Conservation (phyloP, 2,329 filamentous ascomycete genomes). For the Dothistroma septosporum region DNA sequence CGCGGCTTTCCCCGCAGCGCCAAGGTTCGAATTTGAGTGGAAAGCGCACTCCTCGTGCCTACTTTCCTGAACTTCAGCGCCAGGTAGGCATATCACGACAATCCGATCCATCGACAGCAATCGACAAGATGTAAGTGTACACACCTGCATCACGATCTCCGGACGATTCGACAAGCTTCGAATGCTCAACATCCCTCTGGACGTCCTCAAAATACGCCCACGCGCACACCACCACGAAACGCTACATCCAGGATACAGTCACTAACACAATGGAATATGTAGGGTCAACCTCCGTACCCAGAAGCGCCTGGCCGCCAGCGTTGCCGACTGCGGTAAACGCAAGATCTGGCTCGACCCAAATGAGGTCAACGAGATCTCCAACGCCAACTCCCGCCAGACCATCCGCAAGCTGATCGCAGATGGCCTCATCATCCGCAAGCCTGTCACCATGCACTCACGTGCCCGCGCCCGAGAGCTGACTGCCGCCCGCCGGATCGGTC, state of each 20-base stretch:
- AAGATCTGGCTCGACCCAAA: slow-evolving; percentile 99
- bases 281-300: slow-evolving; percentile 99
- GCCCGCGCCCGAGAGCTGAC: slow-evolving; percentile 92
- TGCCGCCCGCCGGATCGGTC: slow-evolving; percentile 87
- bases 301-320: slow-evolving; percentile 98
- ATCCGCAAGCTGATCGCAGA: slow-evolving; percentile 99
- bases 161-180: not conserved
- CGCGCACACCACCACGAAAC: slow-evolving; percentile 1
- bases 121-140: slow-evolving; percentile 11
- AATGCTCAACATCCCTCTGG: not conserved
- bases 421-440: slow-evolving; percentile 99
- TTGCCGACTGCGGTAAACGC: slow-evolving; percentile 98
- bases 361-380: slow-evolving; percentile 98
- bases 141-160: not conserved
- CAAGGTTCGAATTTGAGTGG: not conserved
- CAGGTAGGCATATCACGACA: slow-evolving; percentile 4
- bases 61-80: not conserved
- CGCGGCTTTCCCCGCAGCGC: not conserved
- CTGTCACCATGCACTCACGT: slow-evolving; percentile 99
- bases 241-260: slow-evolving; percentile 1
- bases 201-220: not conserved
- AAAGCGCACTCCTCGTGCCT: not conserved
- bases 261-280: slow-evolving; percentile 36
- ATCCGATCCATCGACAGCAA: slow-evolving; percentile 8
- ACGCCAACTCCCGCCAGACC: slow-evolving; percentile 99